Evolutionary conservation across 495 filamentous ascomycete genomes (phyloP).

Genomic region (Lentithecium fluviatile): DNA sequence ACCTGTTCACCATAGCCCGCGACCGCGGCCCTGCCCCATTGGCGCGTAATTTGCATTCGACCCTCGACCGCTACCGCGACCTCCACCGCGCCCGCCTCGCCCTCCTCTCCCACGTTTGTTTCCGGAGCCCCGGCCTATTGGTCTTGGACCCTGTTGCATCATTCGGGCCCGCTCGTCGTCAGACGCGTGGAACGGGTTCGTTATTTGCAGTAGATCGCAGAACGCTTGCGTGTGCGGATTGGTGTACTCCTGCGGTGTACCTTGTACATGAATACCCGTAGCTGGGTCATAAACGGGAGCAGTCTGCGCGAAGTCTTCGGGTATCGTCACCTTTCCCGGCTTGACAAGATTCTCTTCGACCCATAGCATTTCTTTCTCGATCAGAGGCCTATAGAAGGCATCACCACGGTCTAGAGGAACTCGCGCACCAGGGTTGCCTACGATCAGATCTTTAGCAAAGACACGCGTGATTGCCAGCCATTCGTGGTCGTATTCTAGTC

Average conservation of each 20-base stretch:
- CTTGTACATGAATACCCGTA: slow-evolving; percentile 34
- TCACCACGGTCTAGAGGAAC: slow-evolving; percentile 61
- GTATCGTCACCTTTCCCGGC: slow-evolving; percentile 60
- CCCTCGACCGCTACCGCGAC: slow-evolving; percentile 30
- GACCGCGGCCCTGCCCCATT: slow-evolving; percentile 11
- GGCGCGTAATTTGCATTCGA: slow-evolving; percentile 6
- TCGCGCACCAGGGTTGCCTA: slow-evolving; percentile 56
- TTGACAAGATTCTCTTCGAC: slow-evolving; percentile 69
- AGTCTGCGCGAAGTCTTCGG: slow-evolving; percentile 71
- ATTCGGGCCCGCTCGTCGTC: slow-evolving; percentile 65
- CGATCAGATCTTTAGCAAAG: slow-evolving; percentile 59
- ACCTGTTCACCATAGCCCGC: slow-evolving; percentile 8
- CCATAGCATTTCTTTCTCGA: slow-evolving; percentile 69
- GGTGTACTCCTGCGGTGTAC: slow-evolving; percentile 70
- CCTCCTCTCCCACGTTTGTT: neutral
- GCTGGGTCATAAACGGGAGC: slow-evolving; percentile 65
- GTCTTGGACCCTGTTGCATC: slow-evolving; percentile 38
- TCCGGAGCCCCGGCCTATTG: neutral
- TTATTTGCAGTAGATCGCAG: slow-evolving; percentile 72
- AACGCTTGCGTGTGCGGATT: slow-evolving; percentile 79
- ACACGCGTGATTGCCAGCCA: slow-evolving; percentile 91
- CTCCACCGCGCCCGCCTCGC: slow-evolving; percentile 4
- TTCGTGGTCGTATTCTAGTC: slow-evolving; percentile 82
- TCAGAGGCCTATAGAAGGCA: slow-evolving; percentile 58
- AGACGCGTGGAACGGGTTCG: slow-evolving; percentile 69